Percentiles rank a stretch among this genome's conserved stretches.
These are phyloP conservation scores for Tylopilus sp. DNA, from an alignment of 1,284 basidiomycete genomes.

Conservation along the genomic window DNA sequence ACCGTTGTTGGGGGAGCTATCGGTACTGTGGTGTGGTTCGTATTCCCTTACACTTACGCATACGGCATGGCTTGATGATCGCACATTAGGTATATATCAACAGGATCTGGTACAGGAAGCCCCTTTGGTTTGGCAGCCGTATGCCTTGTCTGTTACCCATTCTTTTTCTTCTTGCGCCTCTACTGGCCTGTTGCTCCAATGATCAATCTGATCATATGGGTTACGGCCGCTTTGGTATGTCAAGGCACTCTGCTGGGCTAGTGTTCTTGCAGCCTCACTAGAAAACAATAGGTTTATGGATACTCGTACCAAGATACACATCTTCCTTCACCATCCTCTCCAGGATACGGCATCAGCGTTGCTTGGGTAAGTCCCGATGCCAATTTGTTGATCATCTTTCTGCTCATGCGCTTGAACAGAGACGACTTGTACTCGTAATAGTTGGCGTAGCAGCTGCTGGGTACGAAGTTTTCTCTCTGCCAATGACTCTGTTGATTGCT, in stretches of 20 bases:
- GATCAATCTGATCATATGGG: constrained; percentile 68
- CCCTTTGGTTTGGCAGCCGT: constrained; percentile 71
- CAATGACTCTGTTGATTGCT: constrained; percentile 1
- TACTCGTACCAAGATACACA: constrained; percentile 67
- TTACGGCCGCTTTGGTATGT: constrained; percentile 62
- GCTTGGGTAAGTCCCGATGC: constrained; percentile 51
- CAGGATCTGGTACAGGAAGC: constrained; percentile 61
- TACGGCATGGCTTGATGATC: background rate
- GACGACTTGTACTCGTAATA: constrained; percentile 58
- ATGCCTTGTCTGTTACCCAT: constrained; percentile 65
- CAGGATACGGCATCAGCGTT: constrained; percentile 55
- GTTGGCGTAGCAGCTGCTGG: constrained; percentile 61
- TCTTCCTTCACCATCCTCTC: constrained; percentile 40
- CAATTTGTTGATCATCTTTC: background rate
- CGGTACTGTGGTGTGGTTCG: constrained; percentile 68
- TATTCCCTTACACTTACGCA: constrained; percentile 3
- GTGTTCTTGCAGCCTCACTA: background rate
- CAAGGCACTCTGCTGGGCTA: background rate
- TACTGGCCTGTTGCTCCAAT: constrained; percentile 74
- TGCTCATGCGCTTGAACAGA: constrained; percentile 33
- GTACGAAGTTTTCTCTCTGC: constrained; percentile 34
- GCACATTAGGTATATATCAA: constrained; percentile 62
- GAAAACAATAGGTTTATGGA: constrained; percentile 52
- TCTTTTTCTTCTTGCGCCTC: constrained; percentile 62
- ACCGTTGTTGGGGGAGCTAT: constrained; percentile 68